These are phyloP conservation scores for Penicillium sclerotigenum DNA, from an alignment of 2,329 filamentous ascomycete species.

Conservation along the genomic window DNA sequence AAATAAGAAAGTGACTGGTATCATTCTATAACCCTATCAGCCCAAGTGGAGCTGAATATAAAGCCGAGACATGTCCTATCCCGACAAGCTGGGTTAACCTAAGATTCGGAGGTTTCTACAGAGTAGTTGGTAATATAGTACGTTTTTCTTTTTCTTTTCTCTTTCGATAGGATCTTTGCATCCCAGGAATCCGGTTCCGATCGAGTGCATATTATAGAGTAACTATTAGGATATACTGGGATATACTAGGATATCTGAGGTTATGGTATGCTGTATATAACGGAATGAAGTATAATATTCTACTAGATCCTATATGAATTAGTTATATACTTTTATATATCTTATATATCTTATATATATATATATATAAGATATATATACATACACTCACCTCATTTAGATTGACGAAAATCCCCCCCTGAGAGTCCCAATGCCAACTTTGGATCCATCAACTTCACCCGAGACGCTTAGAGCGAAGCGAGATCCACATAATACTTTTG, in stretches of 20 bases:
- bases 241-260: not conserved
- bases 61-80: not conserved
- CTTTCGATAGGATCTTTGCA: slow-evolving; percentile 6
- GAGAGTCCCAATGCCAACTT: not conserved
- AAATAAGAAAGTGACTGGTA: not conserved
- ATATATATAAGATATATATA: no score
- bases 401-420: not conserved
- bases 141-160: not conserved
- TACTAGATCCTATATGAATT: not conserved
- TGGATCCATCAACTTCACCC: slow-evolving; percentile 5
- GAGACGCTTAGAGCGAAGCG: not conserved
- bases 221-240: no score
- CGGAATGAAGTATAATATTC: not conserved
- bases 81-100: not conserved
- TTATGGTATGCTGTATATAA: no score
- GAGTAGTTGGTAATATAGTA: not conserved
- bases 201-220: not conserved
- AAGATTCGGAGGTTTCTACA: not conserved
- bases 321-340: not conserved
- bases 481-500: not conserved
- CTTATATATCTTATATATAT: no score
- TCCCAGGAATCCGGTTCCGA: slow-evolving; percentile 19
- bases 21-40: not conserved
- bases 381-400: not conserved
- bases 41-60: not conserved